Evolutionary conservation across 176 grass and related monocot genomes (phyloP).

Genomic region (Eragrostis curvula): DNA sequence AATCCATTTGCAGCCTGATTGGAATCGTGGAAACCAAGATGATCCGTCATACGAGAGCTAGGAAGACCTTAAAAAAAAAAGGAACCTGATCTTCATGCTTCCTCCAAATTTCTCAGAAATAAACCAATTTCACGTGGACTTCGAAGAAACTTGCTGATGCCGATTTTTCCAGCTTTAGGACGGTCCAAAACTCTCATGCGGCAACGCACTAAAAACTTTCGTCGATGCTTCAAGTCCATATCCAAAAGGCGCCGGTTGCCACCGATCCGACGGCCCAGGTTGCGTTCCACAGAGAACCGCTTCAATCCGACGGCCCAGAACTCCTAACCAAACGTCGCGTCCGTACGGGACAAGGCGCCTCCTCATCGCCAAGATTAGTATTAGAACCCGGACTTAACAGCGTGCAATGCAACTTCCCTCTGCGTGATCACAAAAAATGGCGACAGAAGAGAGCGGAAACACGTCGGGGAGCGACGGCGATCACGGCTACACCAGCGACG

Average conservation of each 20-base stretch:
- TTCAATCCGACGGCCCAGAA: conserved; percentile 19
- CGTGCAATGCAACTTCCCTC: neutral
- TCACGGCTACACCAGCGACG: neutral
- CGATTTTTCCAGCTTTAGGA: neutral
- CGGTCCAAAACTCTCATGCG: neutral
- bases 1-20: too few relatives aligned
- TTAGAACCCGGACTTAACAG: neutral
- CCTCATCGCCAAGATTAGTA: neutral
- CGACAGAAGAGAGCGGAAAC: neutral
- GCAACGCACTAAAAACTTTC: neutral
- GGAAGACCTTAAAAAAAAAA: neutral
- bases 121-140: neutral
- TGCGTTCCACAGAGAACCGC: neutral
- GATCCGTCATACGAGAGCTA: too few relatives aligned
- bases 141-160: neutral
- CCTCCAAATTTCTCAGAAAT: neutral
- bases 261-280: neutral
- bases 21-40: too few relatives aligned
- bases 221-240: neutral
- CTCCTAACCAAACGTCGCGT: neutral
- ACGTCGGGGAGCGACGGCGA: neutral
- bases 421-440: neutral
- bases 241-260: neutral
- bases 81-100: neutral
- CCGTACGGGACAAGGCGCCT: neutral